Evolutionary conservation across 2,329 filamentous ascomycete genomes (phyloP).

Genomic region (Hypoxylon sp.): DNA sequence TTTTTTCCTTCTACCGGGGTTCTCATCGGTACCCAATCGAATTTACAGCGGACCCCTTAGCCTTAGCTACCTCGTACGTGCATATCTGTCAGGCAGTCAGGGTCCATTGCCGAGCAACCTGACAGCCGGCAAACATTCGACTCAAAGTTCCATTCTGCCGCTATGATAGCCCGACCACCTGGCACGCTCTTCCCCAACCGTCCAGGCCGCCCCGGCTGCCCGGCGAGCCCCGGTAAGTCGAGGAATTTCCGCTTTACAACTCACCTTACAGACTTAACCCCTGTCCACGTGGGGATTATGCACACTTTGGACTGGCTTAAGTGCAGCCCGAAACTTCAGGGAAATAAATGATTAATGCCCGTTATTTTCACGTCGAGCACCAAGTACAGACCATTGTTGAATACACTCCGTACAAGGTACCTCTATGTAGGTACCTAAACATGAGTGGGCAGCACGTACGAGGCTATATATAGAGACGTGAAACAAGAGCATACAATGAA

Average conservation of each 20-base stretch:
- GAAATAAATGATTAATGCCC: conserved; percentile 9
- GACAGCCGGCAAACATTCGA: conserved; percentile 4
- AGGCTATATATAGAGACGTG: too few species aligned
- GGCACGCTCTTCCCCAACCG: too few species aligned
- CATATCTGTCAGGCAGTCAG: not conserved
- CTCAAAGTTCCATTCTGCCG: too few species aligned
- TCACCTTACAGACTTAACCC: conserved; percentile 5
- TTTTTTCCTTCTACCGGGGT: conserved; percentile 6
- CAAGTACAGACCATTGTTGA: not conserved
- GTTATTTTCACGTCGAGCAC: not conserved
- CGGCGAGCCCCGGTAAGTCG: not conserved
- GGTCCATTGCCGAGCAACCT: not conserved
- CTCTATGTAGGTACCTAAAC: too few species aligned
- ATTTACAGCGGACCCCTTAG: not conserved
- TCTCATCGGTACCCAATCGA: conserved; percentile 18
- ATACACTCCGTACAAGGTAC: too few species aligned
- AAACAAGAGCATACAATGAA: not conserved
- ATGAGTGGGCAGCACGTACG: too few species aligned
- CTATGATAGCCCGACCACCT: too few species aligned
- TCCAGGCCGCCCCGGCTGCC: too few species aligned
- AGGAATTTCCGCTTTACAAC: not conserved
- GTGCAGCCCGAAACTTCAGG: conserved; percentile 3
- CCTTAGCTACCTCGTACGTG: not conserved
- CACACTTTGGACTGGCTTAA: conserved; percentile 28
- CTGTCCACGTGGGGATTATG: conserved; percentile 31